Percentiles rank a stretch among this genome's conserved stretches.
These are phyloP conservation scores for Ustilago esculenta DNA, from an alignment of 1,284 basidiomycete genomes.

Conservation along the genomic window DNA sequence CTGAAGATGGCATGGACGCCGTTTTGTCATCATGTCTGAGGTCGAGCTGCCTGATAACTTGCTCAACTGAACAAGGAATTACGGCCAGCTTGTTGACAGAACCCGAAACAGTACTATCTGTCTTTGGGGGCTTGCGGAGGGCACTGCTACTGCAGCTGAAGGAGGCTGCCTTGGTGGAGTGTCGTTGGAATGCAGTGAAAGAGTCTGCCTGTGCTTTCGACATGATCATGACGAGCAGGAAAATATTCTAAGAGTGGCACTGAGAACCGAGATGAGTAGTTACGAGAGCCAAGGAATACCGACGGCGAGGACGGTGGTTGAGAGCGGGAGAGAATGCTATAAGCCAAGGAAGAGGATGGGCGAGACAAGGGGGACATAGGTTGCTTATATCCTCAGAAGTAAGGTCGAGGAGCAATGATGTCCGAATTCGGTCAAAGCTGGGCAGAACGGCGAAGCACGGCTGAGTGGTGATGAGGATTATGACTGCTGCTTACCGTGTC, in stretches of 20 bases:
- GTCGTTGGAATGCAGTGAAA: neutral
- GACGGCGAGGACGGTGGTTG: too few species aligned
- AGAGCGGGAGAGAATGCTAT: neutral
- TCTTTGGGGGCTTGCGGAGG: neutral
- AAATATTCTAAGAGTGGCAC: too few species aligned
- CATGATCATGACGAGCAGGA: slow-evolving; percentile 22
- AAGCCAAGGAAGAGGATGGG: too few species aligned
- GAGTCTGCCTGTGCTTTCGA: neutral
- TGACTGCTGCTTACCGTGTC: slow-evolving; percentile 14
- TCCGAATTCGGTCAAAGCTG: too few species aligned
- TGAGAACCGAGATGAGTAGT: too few species aligned
- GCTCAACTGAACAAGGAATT: neutral
- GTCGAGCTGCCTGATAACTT: slow-evolving; percentile 14
- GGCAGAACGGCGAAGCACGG: neutral
- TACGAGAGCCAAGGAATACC: too few species aligned
- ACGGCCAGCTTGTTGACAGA: neutral
- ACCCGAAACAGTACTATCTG: neutral
- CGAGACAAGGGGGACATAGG: neutral
- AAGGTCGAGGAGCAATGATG: too few species aligned
- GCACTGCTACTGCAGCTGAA: neutral
- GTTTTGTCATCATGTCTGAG: neutral
- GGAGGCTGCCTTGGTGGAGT: neutral
- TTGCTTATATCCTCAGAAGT: slow-evolving; percentile 8
- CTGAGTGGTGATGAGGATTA: slow-evolving; percentile 13
- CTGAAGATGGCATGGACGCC: neutral